Evolutionary conservation across 306 rosid genomes (phyloP), one percentile per base, ranked within the genome.

Genomic region (Castanea crenata): DNA sequence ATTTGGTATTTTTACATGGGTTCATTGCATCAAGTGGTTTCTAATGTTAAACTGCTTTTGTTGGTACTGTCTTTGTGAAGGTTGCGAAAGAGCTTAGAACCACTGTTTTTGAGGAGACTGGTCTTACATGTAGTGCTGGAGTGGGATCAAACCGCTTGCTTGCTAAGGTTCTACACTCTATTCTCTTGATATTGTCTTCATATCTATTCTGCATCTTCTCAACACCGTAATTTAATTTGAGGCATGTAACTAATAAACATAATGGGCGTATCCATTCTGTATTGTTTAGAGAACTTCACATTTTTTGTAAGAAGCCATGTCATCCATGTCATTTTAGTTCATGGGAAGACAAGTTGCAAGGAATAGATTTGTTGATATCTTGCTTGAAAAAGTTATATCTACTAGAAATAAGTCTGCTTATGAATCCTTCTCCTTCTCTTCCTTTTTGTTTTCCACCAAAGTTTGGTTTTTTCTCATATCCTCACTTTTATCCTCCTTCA

Each of bases 111-210:
- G 92, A 88, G 78, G 96, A 91, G 86, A 95, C 99, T 49, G 98
- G 97, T 81, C 94, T 95, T 82, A 95, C 92, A 16, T 92, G 97
- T 74, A 95, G 99, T 71, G 99, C 95, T 81, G 99, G 99, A 81
- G 94, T 95, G 71, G 99, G 97, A 80, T 92, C 97, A 75, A 95
- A 95, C 81, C 92, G 90, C 77, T 70, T 92, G 69, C 97, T 95
- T 83, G 97, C 98, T 29, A 92, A 95, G 99, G 99, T 94, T 79
- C 72, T 69, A 55, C 64, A 31, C 31, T 34, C 74, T 65, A 72
- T 78, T 63, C 5, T 0, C 27, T 52, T 51, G 23, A 51, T 75
- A 23, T 29, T 61, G 29, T 56, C 5, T 34, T 49, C 21, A 29
- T 74, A 5, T 77, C 5, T 56, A 59, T 29, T 32, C 9, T 54